Evolutionary conservation across 768 basidiomycete species (phyloP).

Genomic region (Punctularia strigosozonata): DNA sequence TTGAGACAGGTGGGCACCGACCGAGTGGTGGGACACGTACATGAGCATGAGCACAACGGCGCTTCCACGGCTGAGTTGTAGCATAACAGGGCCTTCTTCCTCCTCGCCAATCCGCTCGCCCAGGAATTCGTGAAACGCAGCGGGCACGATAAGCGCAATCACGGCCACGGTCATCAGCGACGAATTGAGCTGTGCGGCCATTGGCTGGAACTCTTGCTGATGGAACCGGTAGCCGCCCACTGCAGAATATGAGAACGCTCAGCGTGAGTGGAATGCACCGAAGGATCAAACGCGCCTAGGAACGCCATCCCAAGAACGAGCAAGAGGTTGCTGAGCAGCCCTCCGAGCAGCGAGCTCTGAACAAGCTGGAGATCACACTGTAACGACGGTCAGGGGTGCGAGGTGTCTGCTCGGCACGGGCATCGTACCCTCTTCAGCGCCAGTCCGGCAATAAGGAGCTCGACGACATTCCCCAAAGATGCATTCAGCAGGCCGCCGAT

Average conservation of each 20-base stretch:
- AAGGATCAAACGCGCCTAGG: slow-evolving; percentile 1
- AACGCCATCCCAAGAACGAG: slow-evolving; percentile 22
- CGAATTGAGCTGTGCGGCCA: slow-evolving; percentile 29
- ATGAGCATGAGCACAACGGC: slow-evolving; percentile 35
- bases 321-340: slow-evolving; percentile 31
- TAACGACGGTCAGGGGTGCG: slow-evolving; percentile 13
- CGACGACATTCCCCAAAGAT: slow-evolving; percentile 39
- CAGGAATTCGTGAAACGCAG: slow-evolving; percentile 25
- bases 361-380: slow-evolving; percentile 42
- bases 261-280: not conserved
- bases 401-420: no score
- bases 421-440: no score
- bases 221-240: slow-evolving; percentile 38
- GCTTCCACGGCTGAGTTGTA: slow-evolving; percentile 36
- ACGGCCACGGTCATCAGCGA: slow-evolving; percentile 22
- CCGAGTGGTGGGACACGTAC: no score
- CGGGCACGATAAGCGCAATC: slow-evolving; percentile 24
- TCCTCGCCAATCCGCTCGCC: slow-evolving; percentile 23
- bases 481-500: slow-evolving; percentile 44
- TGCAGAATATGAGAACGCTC: slow-evolving; percentile 1
- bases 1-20: slow-evolving; percentile 5
- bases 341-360: slow-evolving; percentile 39
- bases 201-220: slow-evolving; percentile 41
- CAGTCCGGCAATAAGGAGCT: slow-evolving; percentile 39
- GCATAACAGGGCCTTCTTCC: slow-evolving; percentile 27